These are phyloP conservation scores for Neospora caninum DNA, from an alignment of 169 alveolate species.

Conservation along the genomic window DNA sequence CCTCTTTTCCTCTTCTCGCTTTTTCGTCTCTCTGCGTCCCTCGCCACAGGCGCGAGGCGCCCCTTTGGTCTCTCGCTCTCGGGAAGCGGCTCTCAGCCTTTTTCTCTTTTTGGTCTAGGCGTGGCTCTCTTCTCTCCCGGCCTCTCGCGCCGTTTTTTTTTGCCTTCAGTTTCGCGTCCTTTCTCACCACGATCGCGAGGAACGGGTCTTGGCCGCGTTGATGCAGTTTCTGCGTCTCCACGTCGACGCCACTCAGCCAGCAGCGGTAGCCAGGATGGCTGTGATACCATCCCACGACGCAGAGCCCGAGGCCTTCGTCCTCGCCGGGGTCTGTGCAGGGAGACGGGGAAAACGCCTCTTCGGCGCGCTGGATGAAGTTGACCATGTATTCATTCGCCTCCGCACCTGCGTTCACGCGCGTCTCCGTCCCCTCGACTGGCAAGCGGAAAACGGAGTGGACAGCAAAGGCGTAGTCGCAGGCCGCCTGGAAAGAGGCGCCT, in stretches of 20 bases:
- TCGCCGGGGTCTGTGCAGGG: neutral
- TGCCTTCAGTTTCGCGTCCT: too few relatives aligned
- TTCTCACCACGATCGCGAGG: constrained; percentile 86
- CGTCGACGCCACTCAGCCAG: constrained; percentile 91
- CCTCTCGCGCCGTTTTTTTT: too few relatives aligned
- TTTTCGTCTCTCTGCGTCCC: too few relatives aligned
- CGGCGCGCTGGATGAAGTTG: constrained; percentile 70
- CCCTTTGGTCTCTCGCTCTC: too few relatives aligned
- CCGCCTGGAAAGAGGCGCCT: neutral
- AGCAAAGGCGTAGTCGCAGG: constrained; percentile 78
- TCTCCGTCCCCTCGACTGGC: constrained; percentile 94
- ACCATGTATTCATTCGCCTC: constrained; percentile 82
- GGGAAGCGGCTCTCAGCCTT: too few relatives aligned
- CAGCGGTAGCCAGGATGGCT: constrained; percentile 93
- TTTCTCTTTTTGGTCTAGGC: too few relatives aligned
- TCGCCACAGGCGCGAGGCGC: too few relatives aligned
- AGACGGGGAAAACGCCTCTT: constrained; percentile 44
- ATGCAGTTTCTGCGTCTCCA: constrained; percentile 80
- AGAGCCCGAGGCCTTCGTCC: constrained; percentile 68
- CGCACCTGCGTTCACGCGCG: constrained; percentile 87
- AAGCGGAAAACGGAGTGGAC: constrained; percentile 88
- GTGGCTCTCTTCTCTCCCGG: neutral
- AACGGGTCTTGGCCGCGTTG: constrained; percentile 87
- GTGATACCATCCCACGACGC: constrained; percentile 92
- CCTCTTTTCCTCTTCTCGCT: too few relatives aligned